phyloP scores from a whole-genome alignment of 352 stramenopile species.

The Phytophthora foliorum region DNA sequence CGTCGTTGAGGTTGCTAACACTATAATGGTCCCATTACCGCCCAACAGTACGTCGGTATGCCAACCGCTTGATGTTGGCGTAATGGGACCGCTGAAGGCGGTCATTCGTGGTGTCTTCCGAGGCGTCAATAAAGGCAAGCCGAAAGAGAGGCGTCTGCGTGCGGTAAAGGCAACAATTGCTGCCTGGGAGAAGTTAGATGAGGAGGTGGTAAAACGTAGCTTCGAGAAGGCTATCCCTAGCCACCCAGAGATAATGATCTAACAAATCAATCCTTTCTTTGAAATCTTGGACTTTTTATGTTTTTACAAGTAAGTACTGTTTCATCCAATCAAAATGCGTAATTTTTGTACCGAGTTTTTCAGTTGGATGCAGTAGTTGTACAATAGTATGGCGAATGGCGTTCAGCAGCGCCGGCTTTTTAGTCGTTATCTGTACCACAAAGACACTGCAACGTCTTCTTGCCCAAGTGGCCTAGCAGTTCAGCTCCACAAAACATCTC shows the following conservation, averaged over 20 bases:
- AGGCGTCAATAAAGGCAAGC: no score
- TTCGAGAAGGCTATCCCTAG: constrained; percentile 17
- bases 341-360: constrained; percentile 5
- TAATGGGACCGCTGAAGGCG: no score
- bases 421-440: no score
- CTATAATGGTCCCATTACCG: neutral
- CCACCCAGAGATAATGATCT: neutral
- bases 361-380: neutral
- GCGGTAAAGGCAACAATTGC: constrained; percentile 1
- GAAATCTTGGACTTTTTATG: neutral
- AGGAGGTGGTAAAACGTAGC: constrained; percentile 6
- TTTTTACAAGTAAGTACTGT: neutral
- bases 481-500: no score
- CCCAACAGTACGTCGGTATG: constrained; percentile 22
- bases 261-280: constrained; percentile 6
- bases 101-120: no score
- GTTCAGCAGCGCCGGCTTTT: no score
- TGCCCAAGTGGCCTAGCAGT: no score
- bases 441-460: no score
- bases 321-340: constrained; percentile 2
- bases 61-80: no score
- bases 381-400: no score
- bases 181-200: constrained; percentile 6
- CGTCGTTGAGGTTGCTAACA: constrained; percentile 9
- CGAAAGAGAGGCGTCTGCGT: neutral